These are phyloP conservation scores for Lichtheimia hyalospora DNA, from an alignment of 371 early-diverging fungal species.

Conservation along the genomic window DNA sequence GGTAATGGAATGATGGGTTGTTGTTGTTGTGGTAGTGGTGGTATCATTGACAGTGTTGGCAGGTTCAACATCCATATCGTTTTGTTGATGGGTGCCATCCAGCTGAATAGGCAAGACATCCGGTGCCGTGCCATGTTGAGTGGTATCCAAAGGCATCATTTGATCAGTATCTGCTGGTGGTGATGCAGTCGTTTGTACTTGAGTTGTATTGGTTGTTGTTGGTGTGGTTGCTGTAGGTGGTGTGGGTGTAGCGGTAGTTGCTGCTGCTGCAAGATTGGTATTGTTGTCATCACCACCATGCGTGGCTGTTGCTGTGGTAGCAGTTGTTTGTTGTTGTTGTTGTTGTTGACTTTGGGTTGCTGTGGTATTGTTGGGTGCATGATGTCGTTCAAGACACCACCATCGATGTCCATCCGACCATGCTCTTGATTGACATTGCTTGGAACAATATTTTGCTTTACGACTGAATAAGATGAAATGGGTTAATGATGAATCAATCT, in stretches of 20 bases:
- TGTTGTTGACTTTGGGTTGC: background rate
- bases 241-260: background rate
- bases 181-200: constrained; percentile 12
- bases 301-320: background rate
- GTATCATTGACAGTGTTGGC: background rate
- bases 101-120: constrained; percentile 18
- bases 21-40: constrained; percentile 2
- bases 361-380: constrained; percentile 17
- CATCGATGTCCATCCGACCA: constrained; percentile 77
- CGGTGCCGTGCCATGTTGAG: constrained; percentile 13
- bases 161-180: constrained; percentile 18
- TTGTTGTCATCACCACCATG: background rate
- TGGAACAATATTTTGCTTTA: constrained; percentile 79
- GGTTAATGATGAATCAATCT: background rate
- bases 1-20: background rate
- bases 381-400: constrained; percentile 71
- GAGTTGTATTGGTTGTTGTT: constrained; percentile 14
- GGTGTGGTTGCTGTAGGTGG: constrained; percentile 15
- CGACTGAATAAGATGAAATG: constrained; percentile 27
- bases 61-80: background rate
- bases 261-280: background rate
- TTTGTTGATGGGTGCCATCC: constrained; percentile 9
- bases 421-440: constrained; percentile 70
- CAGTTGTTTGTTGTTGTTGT: background rate
- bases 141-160: constrained; percentile 16